Evolutionary conservation across 345 rosid species (phyloP).

Genomic region (Salix koriyanagi): DNA sequence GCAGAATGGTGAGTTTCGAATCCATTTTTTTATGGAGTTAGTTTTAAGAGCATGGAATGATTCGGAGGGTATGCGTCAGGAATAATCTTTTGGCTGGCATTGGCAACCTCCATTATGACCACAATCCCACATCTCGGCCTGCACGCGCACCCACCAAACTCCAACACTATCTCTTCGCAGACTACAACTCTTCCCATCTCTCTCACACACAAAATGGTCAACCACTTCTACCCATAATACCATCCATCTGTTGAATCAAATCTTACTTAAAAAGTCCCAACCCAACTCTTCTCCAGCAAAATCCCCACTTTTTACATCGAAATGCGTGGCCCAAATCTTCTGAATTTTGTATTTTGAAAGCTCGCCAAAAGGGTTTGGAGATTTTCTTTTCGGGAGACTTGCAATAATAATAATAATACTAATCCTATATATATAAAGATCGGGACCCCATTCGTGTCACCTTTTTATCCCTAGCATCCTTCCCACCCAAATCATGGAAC

Average conservation of each 20-base stretch:
- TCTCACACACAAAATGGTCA: constrained; percentile 29
- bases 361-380: background rate
- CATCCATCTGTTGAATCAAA: constrained; percentile 22
- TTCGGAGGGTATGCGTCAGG: constrained; percentile 24
- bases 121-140: constrained; percentile 50
- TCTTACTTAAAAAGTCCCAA: constrained; percentile 40
- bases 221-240: constrained; percentile 28
- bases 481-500: constrained; percentile 28
- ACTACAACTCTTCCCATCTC: background rate
- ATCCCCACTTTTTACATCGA: constrained; percentile 34
- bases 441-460: constrained; percentile 20
- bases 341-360: background rate
- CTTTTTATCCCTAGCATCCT: constrained; percentile 6
- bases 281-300: constrained; percentile 18
- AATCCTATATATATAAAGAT: constrained; percentile 4
- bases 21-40: constrained; percentile 8
- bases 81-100: constrained; percentile 26
- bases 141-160: constrained; percentile 82
- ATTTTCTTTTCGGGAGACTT: background rate
- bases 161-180: constrained; percentile 12
- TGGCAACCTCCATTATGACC: constrained; percentile 47
- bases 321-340: constrained; percentile 31
- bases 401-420: background rate
- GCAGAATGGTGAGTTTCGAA: constrained; percentile 36
- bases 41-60: constrained; percentile 21